These are phyloP conservation scores for Candida gigantensis DNA, from an alignment of 1,139 yeast genomes.

Conservation along the genomic window DNA sequence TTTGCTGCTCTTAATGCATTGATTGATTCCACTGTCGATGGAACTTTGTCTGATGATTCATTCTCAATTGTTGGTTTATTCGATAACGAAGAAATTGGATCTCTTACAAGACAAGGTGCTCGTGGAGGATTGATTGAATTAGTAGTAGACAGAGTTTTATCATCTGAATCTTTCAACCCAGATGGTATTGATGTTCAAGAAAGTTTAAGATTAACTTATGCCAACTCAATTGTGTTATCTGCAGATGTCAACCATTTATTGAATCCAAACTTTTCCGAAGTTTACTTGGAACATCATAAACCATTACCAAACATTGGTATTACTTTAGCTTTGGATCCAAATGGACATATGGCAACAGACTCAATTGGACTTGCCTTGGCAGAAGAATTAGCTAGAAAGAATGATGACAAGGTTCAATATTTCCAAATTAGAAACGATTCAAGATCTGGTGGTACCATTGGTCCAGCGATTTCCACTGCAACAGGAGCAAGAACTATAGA, in stretches of 20 bases:
- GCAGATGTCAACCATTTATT: conserved; percentile 51
- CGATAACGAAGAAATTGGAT: conserved; percentile 49
- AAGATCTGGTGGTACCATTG: conserved; percentile 49
- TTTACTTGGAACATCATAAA: conserved; percentile 39
- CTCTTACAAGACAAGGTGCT: conserved; percentile 45
- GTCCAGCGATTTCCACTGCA: conserved; percentile 39
- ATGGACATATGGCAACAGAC: conserved; percentile 48
- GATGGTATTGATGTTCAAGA: conserved; percentile 24
- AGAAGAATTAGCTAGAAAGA: conserved; percentile 31
- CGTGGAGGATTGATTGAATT: conserved; percentile 40
- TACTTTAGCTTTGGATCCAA: conserved; percentile 41
- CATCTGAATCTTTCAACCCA: conserved; percentile 22
- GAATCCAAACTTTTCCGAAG: conserved; percentile 44
- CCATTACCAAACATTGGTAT: conserved; percentile 48
- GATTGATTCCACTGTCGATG: conserved; percentile 23
- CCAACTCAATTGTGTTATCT: conserved; percentile 41
- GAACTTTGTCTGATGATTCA: conserved; percentile 27
- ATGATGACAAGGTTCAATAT: conserved; percentile 34
- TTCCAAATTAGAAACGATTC: conserved; percentile 48
- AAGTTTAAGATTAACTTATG: conserved; percentile 25
- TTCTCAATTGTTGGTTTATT: conserved; percentile 41
- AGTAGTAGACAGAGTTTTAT: conserved; percentile 35
- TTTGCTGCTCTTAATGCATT: conserved; percentile 41
- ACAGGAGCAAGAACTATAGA: conserved; percentile 49
- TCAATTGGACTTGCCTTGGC: conserved; percentile 36